Base-by-base conservation (phyloP, 495 filamentous ascomycete genomes). In the Neurospora sp. region DNA sequence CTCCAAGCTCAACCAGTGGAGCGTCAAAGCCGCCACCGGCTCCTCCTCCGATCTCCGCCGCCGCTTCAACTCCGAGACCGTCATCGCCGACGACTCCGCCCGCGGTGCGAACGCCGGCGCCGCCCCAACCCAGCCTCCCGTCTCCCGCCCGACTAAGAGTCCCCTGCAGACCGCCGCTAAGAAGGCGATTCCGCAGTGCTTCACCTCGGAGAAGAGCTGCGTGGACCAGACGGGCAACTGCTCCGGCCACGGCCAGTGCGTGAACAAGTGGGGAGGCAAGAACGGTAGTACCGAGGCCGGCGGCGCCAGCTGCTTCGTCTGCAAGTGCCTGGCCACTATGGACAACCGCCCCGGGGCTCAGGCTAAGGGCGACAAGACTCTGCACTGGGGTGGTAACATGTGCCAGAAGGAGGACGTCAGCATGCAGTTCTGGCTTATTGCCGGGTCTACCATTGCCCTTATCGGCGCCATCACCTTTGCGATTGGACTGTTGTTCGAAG, bases 341-440 rank as follows among this genome's bases (percentile, higher is more conserved):
- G 85, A 83, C 37, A 85, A 83, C 16, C 80, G 80, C 20, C 79
- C 74, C 22, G 80, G 76, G 38, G 16, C 37, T 5, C 41, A 68
- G 61, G 20, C 5, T 16, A 31, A 31, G 53, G 74, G 69, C n/a
- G 68, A 68, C 59, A 76, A 79, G 72, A 77, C 81, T 41, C 76
- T 81, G 44, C 79, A 87, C 73, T 99, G 93, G 92, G 95, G 90
- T 69, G 96, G 96, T 14, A 82, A 89, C 40, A 91, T 91, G 73
- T 99, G 96, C 83, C 91, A 97, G 82, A 99, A 98, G 87, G 90
- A 90, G 78, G 94, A 99, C 80, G 82, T 98, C 66, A 94, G 92
- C 81, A 87, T 90, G 22, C 89, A 89, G 44, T 98, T 99, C 81
- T 97, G 94, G 87, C 81, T 99, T 46, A 84, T 99, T 76, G 84